These are phyloP conservation scores for Scheffersomyces titani DNA, from an alignment of 1,139 yeast genomes.

Conservation along the genomic window DNA sequence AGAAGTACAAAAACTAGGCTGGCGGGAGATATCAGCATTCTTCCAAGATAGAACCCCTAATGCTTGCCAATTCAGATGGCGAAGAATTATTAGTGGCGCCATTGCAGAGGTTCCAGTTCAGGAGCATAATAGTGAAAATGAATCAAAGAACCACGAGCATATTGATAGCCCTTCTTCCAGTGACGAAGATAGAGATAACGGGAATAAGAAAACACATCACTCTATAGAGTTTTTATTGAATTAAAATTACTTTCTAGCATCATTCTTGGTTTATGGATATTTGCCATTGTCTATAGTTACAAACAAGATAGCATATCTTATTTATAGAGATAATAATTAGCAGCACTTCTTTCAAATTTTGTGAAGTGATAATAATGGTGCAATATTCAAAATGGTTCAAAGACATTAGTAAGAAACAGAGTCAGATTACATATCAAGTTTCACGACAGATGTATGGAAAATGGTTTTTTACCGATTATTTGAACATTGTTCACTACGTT, in stretches of 20 bases:
- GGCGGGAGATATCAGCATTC: slow-evolving; percentile 47
- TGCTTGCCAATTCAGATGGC: slow-evolving; percentile 52
- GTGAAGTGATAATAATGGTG: too few species aligned
- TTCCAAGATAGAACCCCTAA: slow-evolving; percentile 48
- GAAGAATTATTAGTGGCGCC: slow-evolving; percentile 39
- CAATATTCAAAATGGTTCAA: too few species aligned
- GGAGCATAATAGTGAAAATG: not conserved
- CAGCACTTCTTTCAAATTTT: too few species aligned
- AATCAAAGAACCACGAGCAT: not conserved
- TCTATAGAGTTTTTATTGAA: slow-evolving; percentile 28
- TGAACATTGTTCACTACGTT: too few species aligned
- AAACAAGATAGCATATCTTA: too few species aligned
- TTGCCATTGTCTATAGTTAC: not conserved
- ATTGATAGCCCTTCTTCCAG: not conserved
- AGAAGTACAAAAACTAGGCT: slow-evolving; percentile 45
- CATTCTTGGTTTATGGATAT: not conserved
- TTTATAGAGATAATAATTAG: too few species aligned
- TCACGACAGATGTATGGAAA: too few species aligned
- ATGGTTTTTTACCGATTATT: too few species aligned
- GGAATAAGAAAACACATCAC: slow-evolving; percentile 27
- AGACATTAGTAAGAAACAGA: too few species aligned
- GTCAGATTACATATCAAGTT: too few species aligned
- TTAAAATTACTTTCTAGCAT: slow-evolving; percentile 4
- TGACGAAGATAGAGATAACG: slow-evolving; percentile 1
- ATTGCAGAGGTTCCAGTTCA: slow-evolving; percentile 7